These are phyloP conservation scores for Adiantum capillusveneris DNA, from an alignment of 75 land plant genomes.

Conservation along the genomic window DNA sequence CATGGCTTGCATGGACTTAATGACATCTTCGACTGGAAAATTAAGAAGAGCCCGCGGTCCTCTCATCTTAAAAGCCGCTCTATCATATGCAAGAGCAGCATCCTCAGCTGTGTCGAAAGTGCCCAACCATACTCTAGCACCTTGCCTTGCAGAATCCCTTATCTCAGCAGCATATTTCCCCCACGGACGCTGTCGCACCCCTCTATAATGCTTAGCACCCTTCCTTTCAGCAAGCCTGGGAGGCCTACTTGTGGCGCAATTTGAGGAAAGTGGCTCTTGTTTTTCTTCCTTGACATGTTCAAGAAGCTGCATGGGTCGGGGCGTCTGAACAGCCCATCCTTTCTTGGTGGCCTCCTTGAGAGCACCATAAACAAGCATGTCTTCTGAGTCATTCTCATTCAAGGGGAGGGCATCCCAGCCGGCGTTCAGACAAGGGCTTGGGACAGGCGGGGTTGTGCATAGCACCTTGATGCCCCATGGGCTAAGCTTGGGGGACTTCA, in stretches of 20 bases:
- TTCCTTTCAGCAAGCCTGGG: too few relatives aligned
- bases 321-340: slow-evolving; percentile 19
- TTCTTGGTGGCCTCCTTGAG: slow-evolving; percentile 21
- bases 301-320: background rate
- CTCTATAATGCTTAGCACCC: slow-evolving; percentile 13
- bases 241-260: too few relatives aligned
- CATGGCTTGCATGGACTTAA: too few relatives aligned
- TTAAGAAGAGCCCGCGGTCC: slow-evolving; percentile 61
- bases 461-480: background rate
- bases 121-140: slow-evolving; percentile 68
- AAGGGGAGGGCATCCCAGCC: slow-evolving; percentile 19
- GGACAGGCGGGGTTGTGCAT: background rate
- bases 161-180: slow-evolving; percentile 80
- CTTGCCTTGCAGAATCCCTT: slow-evolving; percentile 42
- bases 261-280: too few relatives aligned
- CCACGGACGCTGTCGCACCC: slow-evolving; percentile 77
- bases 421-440: background rate
- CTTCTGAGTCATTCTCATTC: slow-evolving; percentile 48
- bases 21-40: slow-evolving; percentile 14
- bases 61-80: slow-evolving; percentile 58
- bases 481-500: background rate
- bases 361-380: slow-evolving; percentile 36
- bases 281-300: too few relatives aligned
- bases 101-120: slow-evolving; percentile 82
- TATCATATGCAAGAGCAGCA: slow-evolving; percentile 69